Base-by-base conservation (phyloP, 2,329 filamentous ascomycete species). In the Bretziella fagacearum region DNA sequence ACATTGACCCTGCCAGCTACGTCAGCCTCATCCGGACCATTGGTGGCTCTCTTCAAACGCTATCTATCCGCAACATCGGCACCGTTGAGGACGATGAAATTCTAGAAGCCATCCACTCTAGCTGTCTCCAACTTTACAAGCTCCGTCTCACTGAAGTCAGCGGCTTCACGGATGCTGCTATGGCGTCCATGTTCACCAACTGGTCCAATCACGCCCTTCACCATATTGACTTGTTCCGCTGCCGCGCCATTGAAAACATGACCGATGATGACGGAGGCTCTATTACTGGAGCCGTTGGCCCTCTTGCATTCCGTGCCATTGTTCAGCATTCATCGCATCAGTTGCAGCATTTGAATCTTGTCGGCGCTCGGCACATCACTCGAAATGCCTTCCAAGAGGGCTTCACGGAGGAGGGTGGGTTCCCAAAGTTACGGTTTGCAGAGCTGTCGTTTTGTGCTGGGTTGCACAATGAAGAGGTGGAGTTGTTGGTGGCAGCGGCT, bases 341-440 rank as follows among this genome's bases (percentile, higher is more conserved):
- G 8, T 62, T 96, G 2, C 68, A 70, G 50, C 65, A 71, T 33
- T 66, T 96, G 27, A 83, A 93, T 56, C 67, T 95, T n/a, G 74
- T 84, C 11, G 83, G 81, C 0, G 93, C 85, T 57, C 79, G 89
- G 2, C 81, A 94, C 59, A 87, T 96, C 52, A 71, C 75, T 1
- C 68, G 71, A 27, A 64, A 72, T 13, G 77, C 83, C 0, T 86
- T 94, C 50, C 76, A 84, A 52, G 70, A 79, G 7, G 79, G 81
- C 0, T 95, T 96, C 56, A 63, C 66, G 4, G 61, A 64, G 6
- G 68, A 68, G 20, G 73, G 70, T 37, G 52, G 46, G 1, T 95
- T 93, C 54, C 76, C 80, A 0, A 66, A 75, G 8, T 67, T 96
- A 27, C 65, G 67, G 51, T 73, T 81, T 49, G 65, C 94, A 36